Base-by-base conservation (phyloP, 495 filamentous ascomycete genomes). In the Hypoxylon subgilvum region DNA sequence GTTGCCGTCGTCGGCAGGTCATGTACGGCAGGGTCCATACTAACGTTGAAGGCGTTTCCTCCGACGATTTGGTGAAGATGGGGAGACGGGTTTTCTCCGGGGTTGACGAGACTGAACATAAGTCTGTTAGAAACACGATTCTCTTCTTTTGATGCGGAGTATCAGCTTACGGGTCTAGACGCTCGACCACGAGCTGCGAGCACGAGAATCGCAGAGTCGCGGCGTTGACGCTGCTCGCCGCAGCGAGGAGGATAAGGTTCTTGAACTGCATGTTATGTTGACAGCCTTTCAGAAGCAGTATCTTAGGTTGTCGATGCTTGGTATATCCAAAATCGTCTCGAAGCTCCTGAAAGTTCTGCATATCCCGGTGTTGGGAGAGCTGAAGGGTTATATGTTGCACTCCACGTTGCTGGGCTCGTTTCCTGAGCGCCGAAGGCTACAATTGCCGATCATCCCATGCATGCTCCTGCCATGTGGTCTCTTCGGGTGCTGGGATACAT, bases 171-270 rank as follows among this genome's bases (percentile, higher is more conserved):
- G 74, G 75, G 52, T 78, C 75, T 36, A 78, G 68, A 47, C 75
- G 74, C 41, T 78, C 72, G 31, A 78, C 72, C 5, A 74, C 71
- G n/a, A 75, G 72, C 52, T 73, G 72, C 10, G 75, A 66, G 63
- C 75, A 78, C 2, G 72, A 73, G 57, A 78, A 78, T 19, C 75
- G 74, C 53, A 77, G 71, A 27, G 68, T 72, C 30, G 70, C 63
- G 13, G 67, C 70, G 27, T 69, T 61, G 21, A 69, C 70, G 47
- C 60, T 61, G 52, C 54, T 65, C 57, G 61, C 63, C 18, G 61
- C 66, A 21, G 66, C 68, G 9, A 71, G 57, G 52, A 72, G 57
- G 32, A 38, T 40, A 8, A 45, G 27, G 40, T 63, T 72, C 28
- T 44, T 69, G 25, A 61, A 52, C 31, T 63, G 60, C 62, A 63